phyloP scores from a whole-genome alignment of 1,139 yeast species.

The Kurtzmaniella natalensis region DNA sequence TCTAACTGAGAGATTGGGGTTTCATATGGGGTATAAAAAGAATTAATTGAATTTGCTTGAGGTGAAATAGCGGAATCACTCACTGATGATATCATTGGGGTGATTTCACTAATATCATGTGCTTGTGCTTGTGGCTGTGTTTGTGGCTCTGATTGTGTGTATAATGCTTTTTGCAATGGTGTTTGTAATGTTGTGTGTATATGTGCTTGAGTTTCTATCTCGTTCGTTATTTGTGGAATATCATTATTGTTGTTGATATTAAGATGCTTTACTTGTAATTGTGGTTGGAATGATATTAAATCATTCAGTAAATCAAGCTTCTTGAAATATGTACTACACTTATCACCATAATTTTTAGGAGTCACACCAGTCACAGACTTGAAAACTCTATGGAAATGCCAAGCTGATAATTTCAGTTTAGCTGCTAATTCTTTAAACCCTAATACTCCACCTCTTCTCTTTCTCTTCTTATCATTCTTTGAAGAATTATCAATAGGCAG shows the following conservation, averaged over 20 bases:
- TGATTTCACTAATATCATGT: too few relatives aligned
- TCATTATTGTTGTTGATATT: background rate
- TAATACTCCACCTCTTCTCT: constrained; percentile 80
- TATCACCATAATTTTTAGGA: constrained; percentile 86
- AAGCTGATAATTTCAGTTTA: constrained; percentile 79
- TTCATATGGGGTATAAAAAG: constrained; percentile 6
- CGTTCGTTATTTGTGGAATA: background rate
- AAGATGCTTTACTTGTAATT: too few relatives aligned
- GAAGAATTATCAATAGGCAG: constrained; percentile 17
- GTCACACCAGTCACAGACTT: constrained; percentile 81
- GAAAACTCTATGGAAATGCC: constrained; percentile 92
- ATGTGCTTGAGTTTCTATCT: too few relatives aligned
- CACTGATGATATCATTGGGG: too few relatives aligned
- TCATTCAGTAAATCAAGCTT: constrained; percentile 8
- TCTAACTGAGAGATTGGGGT: constrained; percentile 5
- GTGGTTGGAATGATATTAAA: too few relatives aligned
- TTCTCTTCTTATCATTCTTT: constrained; percentile 38
- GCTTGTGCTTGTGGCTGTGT: too few relatives aligned
- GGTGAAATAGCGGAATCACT: too few relatives aligned
- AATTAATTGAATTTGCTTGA: too few relatives aligned
- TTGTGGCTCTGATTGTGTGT: too few relatives aligned
- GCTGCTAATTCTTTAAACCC: constrained; percentile 89
- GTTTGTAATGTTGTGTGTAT: too few relatives aligned
- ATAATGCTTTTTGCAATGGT: too few relatives aligned
- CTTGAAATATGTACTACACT: constrained; percentile 70